phyloP scores from a whole-genome alignment of 1,139 yeast species.

The Taphrina deformans region DNA sequence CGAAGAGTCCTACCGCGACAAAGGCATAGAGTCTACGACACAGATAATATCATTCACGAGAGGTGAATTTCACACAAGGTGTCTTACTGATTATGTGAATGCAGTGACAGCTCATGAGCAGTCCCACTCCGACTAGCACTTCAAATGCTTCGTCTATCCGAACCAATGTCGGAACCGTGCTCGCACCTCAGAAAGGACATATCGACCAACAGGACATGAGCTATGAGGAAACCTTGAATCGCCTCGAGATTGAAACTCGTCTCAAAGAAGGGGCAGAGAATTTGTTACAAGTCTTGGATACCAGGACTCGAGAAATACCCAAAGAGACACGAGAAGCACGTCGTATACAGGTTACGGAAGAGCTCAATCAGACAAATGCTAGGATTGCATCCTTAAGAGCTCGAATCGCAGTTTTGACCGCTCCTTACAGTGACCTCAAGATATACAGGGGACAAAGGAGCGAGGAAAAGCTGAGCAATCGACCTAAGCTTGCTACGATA shows the following conservation, averaged over 20 bases:
- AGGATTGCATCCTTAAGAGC: slow-evolving; percentile 44
- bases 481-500: slow-evolving; percentile 27
- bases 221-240: slow-evolving; percentile 8
- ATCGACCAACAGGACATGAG: slow-evolving; percentile 8
- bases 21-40: too few relatives aligned
- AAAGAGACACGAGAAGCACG: slow-evolving; percentile 42
- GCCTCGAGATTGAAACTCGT: slow-evolving; percentile 48
- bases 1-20: neutral
- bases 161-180: neutral
- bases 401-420: slow-evolving; percentile 43
- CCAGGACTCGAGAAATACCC: slow-evolving; percentile 39
- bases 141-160: neutral
- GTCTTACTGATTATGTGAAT: neutral
- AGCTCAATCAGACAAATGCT: slow-evolving; percentile 48
- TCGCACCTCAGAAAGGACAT: neutral
- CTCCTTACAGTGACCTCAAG: neutral
- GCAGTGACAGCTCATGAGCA: neutral
- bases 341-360: slow-evolving; percentile 44
- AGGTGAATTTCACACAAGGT: too few relatives aligned
- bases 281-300: slow-evolving; percentile 45
- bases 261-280: slow-evolving; percentile 50
- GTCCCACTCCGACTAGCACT: neutral
- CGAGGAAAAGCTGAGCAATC: slow-evolving; percentile 1
- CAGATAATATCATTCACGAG: too few relatives aligned
- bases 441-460: slow-evolving; percentile 12